Evolutionary conservation across 2,329 filamentous ascomycete species (phyloP).

Genomic region (Cordyceps pruinosa): DNA sequence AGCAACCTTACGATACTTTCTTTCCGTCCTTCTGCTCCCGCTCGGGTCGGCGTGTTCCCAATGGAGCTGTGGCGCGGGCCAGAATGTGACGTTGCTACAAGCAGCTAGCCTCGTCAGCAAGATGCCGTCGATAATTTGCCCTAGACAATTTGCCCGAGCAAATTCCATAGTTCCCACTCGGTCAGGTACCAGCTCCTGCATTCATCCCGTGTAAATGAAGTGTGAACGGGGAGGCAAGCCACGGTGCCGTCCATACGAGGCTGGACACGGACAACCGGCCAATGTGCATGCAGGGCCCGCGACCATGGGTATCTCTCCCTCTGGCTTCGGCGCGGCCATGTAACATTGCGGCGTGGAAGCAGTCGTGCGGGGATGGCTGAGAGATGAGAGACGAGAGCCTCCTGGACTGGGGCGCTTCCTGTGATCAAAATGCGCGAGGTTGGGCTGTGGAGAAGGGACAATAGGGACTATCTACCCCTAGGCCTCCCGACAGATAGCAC

Average conservation of each 20-base stretch:
- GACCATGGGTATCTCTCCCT: no score
- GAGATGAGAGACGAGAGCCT: no score
- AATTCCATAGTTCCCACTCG: neutral
- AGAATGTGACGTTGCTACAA: conserved; percentile 6
- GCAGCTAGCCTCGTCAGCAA: neutral
- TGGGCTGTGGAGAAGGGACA: no score
- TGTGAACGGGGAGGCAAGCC: neutral
- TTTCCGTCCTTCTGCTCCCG: neutral
- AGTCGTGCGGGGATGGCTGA: neutral
- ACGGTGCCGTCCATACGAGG: neutral
- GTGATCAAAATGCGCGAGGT: no score
- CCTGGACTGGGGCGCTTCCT: no score
- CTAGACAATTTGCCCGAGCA: neutral
- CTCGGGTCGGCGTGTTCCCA: neutral
- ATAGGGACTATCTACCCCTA: no score
- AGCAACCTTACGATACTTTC: no score
- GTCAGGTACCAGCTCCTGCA: no score
- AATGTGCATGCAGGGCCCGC: no score
- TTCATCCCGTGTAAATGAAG: no score
- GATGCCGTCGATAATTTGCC: neutral
- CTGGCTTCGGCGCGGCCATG: neutral
- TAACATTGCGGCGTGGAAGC: neutral
- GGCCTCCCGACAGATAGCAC: neutral
- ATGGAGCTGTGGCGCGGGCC: neutral
- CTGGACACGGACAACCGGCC: neutral